Conservation (phyloP, 176 grass and related monocot genomes). For the maize (Zea mays) region DNA sequence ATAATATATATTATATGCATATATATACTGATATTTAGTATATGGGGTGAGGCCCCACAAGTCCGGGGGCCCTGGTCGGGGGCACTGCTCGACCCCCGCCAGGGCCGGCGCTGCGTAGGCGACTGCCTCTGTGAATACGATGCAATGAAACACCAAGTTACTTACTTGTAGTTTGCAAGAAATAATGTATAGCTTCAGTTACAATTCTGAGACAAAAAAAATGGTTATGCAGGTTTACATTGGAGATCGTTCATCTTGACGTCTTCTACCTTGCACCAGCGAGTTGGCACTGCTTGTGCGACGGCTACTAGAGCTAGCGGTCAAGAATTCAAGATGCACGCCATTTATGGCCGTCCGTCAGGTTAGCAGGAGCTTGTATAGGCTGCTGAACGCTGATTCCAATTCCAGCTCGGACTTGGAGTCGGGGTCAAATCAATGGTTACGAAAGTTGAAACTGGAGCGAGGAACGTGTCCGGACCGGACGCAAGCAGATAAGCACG, state of each 20-base stretch:
- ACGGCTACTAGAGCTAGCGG: too few species aligned
- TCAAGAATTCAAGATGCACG: too few species aligned
- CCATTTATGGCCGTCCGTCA: background rate
- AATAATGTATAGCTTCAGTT: background rate
- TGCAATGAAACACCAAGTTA: background rate
- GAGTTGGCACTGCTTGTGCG: too few species aligned
- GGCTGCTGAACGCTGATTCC: background rate
- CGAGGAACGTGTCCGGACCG: background rate
- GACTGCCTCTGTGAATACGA: constrained; percentile 38
- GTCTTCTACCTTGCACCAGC: too few species aligned
- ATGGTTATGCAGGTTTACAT: background rate
- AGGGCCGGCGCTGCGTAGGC: too few species aligned
- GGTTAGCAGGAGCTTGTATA: background rate
- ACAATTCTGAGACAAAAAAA: background rate
- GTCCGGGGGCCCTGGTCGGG: too few species aligned
- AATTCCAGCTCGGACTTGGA: too few species aligned
- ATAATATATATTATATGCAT: too few species aligned
- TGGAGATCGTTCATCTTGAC: background rate
- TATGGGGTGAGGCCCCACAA: too few species aligned
- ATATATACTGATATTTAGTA: too few species aligned
- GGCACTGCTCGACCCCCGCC: too few species aligned
- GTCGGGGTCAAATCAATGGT: too few species aligned
- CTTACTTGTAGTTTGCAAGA: background rate
- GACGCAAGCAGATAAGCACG: background rate
- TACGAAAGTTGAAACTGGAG: background rate